Percentiles rank a stretch among this genome's conserved stretches.
Conservation (phyloP, 768 basidiomycete species). For the Lentinula edodes region DNA sequence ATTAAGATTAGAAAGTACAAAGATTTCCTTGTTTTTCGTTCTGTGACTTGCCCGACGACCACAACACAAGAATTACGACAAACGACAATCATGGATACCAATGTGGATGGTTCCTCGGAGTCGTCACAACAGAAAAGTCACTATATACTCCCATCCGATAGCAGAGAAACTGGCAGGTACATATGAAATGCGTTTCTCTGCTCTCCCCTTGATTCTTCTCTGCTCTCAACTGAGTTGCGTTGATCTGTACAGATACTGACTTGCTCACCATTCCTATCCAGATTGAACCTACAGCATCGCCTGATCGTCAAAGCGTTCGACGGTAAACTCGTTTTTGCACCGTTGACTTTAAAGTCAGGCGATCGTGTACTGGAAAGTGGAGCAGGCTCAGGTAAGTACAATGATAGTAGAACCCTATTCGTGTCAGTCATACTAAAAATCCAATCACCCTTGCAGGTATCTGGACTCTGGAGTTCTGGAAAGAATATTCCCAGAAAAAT, state of each 20-base stretch:
- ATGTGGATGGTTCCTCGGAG: too few relatives aligned
- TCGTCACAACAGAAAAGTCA: neutral
- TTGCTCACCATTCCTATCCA: neutral
- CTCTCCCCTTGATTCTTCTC: too few relatives aligned
- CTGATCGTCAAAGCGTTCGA: neutral
- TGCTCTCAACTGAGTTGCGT: too few relatives aligned
- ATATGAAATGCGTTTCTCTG: too few relatives aligned
- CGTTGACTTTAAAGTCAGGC: neutral
- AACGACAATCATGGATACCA: too few relatives aligned
- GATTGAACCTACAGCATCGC: neutral
- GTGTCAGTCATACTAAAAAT: neutral
- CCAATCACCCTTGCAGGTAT: neutral
- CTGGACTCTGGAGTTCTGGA: neutral
- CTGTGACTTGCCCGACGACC: too few relatives aligned
- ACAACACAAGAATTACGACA: too few relatives aligned
- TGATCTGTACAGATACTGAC: neutral
- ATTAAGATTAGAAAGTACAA: too few relatives aligned
- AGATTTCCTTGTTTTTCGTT: too few relatives aligned
- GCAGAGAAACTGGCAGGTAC: neutral
- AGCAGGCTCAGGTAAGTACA: neutral
- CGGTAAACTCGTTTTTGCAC: neutral
- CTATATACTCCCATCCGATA: neutral
- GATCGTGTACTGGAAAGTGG: constrained; percentile 1
- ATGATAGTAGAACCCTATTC: neutral
- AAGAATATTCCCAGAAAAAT: neutral